phyloP scores from a whole-genome alignment of 2,329 filamentous ascomycete genomes.

The Trichothecium sympodiale region DNA sequence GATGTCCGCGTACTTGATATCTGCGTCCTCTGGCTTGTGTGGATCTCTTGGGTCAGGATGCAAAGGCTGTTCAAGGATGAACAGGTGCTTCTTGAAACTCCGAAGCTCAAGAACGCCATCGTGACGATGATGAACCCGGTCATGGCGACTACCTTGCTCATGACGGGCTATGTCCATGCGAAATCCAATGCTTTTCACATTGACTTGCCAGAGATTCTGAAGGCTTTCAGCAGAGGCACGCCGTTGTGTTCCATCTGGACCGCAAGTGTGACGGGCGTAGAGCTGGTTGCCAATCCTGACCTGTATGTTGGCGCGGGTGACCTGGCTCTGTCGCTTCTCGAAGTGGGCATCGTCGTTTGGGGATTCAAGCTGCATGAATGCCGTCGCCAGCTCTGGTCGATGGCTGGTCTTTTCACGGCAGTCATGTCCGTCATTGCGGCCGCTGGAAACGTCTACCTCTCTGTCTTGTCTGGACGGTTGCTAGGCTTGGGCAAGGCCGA shows the following conservation, averaged over 20 bases:
- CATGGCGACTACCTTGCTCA: constrained; percentile 31
- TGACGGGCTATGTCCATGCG: constrained; percentile 30
- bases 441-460: constrained; percentile 28
- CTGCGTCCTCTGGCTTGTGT: constrained; percentile 35
- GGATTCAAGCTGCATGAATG: constrained; percentile 43
- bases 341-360: constrained; percentile 40
- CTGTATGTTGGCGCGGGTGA: constrained; percentile 35
- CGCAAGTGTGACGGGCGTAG: constrained; percentile 4
- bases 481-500: constrained; percentile 23
- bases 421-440: constrained; percentile 25
- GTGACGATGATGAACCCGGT: constrained; percentile 36
- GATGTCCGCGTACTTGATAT: constrained; percentile 32
- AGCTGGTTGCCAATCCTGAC: constrained; percentile 8
- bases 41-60: constrained; percentile 29
- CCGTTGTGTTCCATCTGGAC: constrained; percentile 25
- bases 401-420: constrained; percentile 27
- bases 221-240: constrained; percentile 20
- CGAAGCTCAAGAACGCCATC: constrained; percentile 17
- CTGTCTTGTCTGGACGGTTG: constrained; percentile 22
- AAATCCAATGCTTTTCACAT: constrained; percentile 21
- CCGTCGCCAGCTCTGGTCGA: constrained; percentile 31
- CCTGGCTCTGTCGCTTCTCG: constrained; percentile 34
- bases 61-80: constrained; percentile 24
- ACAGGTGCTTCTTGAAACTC: background rate
- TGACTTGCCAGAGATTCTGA: constrained; percentile 17